A percentile compares a stretch with the other conserved stretches of the same genome.
These are phyloP conservation scores for Scytalidium sp. DNA, from an alignment of 2,329 filamentous ascomycete species.

Conservation along the genomic window DNA sequence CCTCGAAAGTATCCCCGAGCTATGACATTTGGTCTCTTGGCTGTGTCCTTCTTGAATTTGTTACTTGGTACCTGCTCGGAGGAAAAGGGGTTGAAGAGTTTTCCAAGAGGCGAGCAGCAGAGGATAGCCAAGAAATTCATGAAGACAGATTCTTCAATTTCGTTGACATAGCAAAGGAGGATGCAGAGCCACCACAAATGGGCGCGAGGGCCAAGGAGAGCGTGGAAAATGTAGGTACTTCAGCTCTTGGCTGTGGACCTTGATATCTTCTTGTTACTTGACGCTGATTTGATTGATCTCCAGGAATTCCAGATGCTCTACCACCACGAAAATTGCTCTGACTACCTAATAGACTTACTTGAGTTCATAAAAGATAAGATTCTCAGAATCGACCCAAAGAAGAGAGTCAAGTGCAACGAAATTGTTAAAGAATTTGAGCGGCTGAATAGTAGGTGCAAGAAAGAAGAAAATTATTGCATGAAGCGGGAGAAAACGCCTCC, in stretches of 20 bases:
- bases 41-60: slow-evolving; percentile 23
- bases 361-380: slow-evolving; percentile 8
- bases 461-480: neutral
- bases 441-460: neutral
- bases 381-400: neutral
- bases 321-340: slow-evolving; percentile 3
- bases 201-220: neutral
- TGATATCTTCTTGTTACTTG: neutral
- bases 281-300: neutral
- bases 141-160: neutral
- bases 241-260: neutral
- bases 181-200: neutral
- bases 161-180: neutral
- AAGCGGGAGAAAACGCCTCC: neutral
- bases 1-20: slow-evolving; percentile 11
- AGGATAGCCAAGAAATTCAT: neutral
- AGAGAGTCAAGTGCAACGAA: neutral
- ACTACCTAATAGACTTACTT: slow-evolving; percentile 10
- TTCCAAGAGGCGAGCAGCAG: neutral
- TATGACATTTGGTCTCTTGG: slow-evolving; percentile 27
- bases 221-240: neutral
- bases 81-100: slow-evolving; percentile 3
- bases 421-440: neutral
- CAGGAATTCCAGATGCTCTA: neutral
- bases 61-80: slow-evolving; percentile 16